These are phyloP conservation scores for Beta vulgaris DNA, from an alignment of 148 eudicot genomes.

Conservation along the genomic window DNA sequence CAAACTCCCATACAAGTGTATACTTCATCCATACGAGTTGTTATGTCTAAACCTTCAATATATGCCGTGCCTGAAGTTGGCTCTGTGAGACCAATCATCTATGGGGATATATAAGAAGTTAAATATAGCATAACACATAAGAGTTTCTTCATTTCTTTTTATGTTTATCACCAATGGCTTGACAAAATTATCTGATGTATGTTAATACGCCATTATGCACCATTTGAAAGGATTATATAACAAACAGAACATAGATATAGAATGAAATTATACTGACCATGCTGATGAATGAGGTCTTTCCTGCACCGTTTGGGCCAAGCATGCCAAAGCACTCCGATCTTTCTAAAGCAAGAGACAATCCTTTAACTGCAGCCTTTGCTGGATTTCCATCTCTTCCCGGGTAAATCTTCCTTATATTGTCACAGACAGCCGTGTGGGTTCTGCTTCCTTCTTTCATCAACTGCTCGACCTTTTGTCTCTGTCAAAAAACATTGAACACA, in stretches of 20 bases:
- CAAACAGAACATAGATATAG: not conserved
- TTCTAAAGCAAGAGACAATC: conserved; percentile 80
- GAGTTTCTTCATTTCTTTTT: not conserved
- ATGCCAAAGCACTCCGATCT: conserved; percentile 89
- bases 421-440: conserved; percentile 53
- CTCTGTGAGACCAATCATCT: conserved; percentile 87
- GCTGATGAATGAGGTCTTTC: conserved; percentile 87
- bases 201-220: not conserved
- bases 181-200: not conserved
- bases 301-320: conserved; percentile 98
- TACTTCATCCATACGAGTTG: conserved; percentile 60
- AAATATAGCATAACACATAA: not conserved
- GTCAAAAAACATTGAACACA: conserved; percentile 14
- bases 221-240: not conserved
- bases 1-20: conserved; percentile 88
- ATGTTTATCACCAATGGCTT: not conserved
- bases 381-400: conserved; percentile 89
- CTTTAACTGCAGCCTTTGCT: conserved; percentile 71
- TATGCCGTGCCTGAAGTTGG: conserved; percentile 77
- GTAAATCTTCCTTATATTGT: conserved; percentile 69
- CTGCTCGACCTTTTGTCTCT: conserved; percentile 73
- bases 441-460: conserved; percentile 44
- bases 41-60: conserved; percentile 67
- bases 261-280: conserved; percentile 43
- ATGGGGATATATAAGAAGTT: conserved; percentile 6